phyloP scores from a whole-genome alignment of 2,329 filamentous ascomycete genomes.

The Colletotrichum tropicale region DNA sequence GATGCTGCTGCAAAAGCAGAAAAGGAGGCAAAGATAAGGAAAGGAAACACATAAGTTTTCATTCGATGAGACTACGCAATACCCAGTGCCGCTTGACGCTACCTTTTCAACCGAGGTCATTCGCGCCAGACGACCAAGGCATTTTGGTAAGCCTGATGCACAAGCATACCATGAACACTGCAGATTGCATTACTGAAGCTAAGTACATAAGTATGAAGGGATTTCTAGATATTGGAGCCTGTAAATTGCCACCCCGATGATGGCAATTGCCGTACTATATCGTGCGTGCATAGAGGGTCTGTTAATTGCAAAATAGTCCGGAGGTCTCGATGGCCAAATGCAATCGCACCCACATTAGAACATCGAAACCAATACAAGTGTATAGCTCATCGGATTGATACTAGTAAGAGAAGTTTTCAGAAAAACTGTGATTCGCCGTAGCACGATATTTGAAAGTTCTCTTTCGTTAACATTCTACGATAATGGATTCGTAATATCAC shows the following conservation, averaged over 20 bases:
- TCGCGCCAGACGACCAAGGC: not conserved
- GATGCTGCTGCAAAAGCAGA: not conserved
- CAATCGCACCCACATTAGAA: accelerated
- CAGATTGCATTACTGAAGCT: not conserved
- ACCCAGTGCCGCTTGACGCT: not conserved
- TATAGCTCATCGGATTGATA: not conserved
- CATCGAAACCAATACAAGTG: not conserved
- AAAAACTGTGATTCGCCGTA: not conserved
- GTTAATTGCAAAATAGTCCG: accelerated
- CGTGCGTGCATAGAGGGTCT: not conserved
- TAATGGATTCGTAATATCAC: too few relatives aligned
- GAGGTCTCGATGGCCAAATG: not conserved
- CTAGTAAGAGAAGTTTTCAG: not conserved
- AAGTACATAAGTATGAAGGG: too few relatives aligned
- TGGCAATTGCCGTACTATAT: accelerated
- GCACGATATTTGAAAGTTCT: too few relatives aligned
- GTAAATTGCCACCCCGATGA: not conserved
- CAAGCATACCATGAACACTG: not conserved
- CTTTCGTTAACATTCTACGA: too few relatives aligned
- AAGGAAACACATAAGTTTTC: accelerated
- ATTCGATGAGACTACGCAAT: accelerated
- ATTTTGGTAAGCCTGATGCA: not conserved
- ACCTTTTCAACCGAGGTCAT: accelerated
- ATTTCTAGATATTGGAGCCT: not conserved
- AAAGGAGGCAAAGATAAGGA: not conserved